Conservation (phyloP, 2,329 filamentous ascomycete genomes). For the Verticillium klebahnii region DNA sequence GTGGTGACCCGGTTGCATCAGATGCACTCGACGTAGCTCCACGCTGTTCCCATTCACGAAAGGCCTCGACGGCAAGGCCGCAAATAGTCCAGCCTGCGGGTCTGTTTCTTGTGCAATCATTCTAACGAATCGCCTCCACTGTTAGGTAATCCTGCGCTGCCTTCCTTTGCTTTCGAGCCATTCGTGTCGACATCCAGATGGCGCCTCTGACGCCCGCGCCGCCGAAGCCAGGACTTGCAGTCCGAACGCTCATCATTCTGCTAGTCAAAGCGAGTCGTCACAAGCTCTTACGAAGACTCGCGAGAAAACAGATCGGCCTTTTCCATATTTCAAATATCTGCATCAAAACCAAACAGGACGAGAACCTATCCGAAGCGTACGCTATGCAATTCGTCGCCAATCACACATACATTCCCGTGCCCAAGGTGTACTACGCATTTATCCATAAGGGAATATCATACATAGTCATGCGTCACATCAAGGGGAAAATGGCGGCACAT, state of each 20-base stretch:
- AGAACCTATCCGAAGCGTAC: constrained; percentile 23
- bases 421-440: constrained; percentile 37
- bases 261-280: constrained; percentile 3
- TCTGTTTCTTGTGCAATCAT: too few relatives aligned
- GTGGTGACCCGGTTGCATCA: too few relatives aligned
- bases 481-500: constrained; percentile 15
- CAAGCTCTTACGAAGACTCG: constrained; percentile 3
- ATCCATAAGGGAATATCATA: constrained; percentile 26
- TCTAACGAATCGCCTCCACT: background rate
- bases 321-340: background rate
- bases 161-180: background rate
- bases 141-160: background rate
- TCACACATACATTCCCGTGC: constrained; percentile 38
- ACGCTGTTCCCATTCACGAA: too few relatives aligned
- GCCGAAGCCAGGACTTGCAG: constrained; percentile 2
- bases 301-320: background rate
- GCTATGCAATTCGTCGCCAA: constrained; percentile 33
- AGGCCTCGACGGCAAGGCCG: too few relatives aligned
- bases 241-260: constrained; percentile 4
- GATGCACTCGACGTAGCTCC: too few relatives aligned
- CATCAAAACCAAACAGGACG: background rate
- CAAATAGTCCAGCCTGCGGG: too few relatives aligned
- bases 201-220: background rate
- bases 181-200: background rate
- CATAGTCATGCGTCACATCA: constrained; percentile 36